Conservation (phyloP, 2,329 filamentous ascomycete genomes). For the Cercospora beticola region DNA sequence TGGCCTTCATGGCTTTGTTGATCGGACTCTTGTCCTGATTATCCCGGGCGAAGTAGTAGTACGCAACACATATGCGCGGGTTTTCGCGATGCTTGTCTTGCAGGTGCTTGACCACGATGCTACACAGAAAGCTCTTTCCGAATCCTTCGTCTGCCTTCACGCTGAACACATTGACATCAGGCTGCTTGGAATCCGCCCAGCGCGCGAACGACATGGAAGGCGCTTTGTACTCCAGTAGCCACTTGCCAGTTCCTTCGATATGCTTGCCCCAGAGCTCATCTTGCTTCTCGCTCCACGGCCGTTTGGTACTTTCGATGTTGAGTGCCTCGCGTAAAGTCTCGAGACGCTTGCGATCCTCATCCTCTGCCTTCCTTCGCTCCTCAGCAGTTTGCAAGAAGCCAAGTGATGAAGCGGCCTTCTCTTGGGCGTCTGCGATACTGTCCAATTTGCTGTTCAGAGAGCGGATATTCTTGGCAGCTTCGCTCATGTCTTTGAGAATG, state of each 20-base stretch:
- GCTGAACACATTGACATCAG: background rate
- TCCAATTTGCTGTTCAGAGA: slow-evolving; percentile 1
- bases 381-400: slow-evolving; percentile 8
- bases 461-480: slow-evolving; percentile 8
- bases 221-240: background rate
- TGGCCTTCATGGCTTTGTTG: background rate
- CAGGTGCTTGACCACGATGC: background rate
- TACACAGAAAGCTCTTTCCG: background rate
- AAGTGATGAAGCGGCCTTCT: background rate
- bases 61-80: background rate
- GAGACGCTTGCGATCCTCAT: slow-evolving; percentile 10
- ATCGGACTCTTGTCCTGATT: background rate
- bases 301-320: background rate
- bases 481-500: slow-evolving; percentile 4
- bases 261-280: slow-evolving; percentile 6
- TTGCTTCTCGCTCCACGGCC: slow-evolving; percentile 5
- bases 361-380: background rate
- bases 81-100: background rate
- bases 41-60: background rate
- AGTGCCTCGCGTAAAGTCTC: background rate
- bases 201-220: background rate
- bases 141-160: background rate
- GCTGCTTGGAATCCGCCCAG: background rate
- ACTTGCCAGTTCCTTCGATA: slow-evolving; percentile 6
- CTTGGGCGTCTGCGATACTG: slow-evolving; percentile 2